Evolutionary conservation across 805 yeast genomes (phyloP), one percentile per base, ranked within the genome.

Genomic region (Yarrowia divulgata): DNA sequence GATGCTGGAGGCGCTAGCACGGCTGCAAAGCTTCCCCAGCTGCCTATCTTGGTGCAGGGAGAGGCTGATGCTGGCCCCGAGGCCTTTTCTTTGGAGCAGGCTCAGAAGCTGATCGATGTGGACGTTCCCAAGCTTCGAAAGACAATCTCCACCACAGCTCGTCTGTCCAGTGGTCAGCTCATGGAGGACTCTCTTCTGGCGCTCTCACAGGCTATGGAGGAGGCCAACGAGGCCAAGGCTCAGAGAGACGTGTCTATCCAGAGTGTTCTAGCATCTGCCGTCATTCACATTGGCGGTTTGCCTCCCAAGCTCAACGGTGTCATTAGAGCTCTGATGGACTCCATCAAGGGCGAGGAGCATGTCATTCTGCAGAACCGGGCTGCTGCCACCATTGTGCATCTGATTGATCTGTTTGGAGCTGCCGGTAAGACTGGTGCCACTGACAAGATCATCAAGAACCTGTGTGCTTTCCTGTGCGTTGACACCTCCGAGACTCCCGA

Each of bases 401-500:
- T 95, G 67, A 85, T 93, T 46, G 75, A 79, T n/a, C 84, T 85
- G 71, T 84, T 96, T 69, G 82, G 86, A 43, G 76, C 76, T 0
- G 79, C 79, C 5, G 87, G 85, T 9, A 92, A 93, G 75, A 77
- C 76, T n/a, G 88, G 87, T 45, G 95, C 94, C 1, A 87, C 94
- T 2, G 96, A 91, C 73, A 95, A 95, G 76, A 90, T 96, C 72
- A 86, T 91, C 54, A 94, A 91, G 77, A 95, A 95, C 75, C 80
- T 96, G 69, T 91, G 97, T 79, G 97, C 94, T 0, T 94, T 94
- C 76, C 76, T 95, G 66, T 95, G 99, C 80, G 97, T 93, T 40
- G 99, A 94, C 76, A 92, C 97, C 0, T 86, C 95, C 3, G 98
- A 93, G 76, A 97, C 94, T 40, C 99, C 99, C 1, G 98, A 92